Evolutionary conservation across 2,329 filamentous ascomycete species (phyloP).

Genomic region (Colletotrichum sp.): DNA sequence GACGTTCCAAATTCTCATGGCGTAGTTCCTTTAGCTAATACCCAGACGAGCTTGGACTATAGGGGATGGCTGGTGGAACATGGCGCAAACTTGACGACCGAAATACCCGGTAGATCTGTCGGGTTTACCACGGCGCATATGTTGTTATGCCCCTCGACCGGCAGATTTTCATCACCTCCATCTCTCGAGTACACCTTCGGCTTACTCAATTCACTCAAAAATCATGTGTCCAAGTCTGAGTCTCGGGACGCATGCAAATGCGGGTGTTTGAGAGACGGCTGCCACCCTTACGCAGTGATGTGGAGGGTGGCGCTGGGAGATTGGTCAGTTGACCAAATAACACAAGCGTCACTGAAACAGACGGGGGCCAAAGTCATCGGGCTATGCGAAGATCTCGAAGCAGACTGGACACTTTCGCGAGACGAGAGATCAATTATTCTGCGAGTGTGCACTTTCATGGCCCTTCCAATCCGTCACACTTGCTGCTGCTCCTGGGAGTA

Average conservation of each 20-base stretch:
- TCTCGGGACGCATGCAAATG: background rate
- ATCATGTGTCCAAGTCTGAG: background rate
- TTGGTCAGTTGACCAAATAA: background rate
- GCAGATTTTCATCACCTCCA: rapidly evolving
- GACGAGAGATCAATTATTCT: rapidly evolving
- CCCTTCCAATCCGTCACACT: background rate
- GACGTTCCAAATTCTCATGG: background rate
- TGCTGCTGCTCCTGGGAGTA: background rate
- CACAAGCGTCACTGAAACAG: background rate
- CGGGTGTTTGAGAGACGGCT: background rate
- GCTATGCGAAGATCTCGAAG: background rate
- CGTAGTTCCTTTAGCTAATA: background rate
- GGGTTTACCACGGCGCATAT: background rate
- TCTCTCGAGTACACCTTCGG: rapidly evolving
- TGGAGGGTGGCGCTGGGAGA: background rate
- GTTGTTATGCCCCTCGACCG: no score
- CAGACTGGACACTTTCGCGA: background rate
- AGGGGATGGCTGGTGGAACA: background rate
- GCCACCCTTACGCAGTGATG: background rate
- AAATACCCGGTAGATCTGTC: background rate
- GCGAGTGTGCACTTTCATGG: background rate
- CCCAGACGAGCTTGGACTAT: no score
- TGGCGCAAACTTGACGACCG: background rate
- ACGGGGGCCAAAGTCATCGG: rapidly evolving
- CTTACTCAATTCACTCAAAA: background rate